A percentile compares a stretch with the other conserved stretches of the same genome.
Conservation (phyloP, 1,284 basidiomycete species). For the Lentinula novae-zelandiae region DNA sequence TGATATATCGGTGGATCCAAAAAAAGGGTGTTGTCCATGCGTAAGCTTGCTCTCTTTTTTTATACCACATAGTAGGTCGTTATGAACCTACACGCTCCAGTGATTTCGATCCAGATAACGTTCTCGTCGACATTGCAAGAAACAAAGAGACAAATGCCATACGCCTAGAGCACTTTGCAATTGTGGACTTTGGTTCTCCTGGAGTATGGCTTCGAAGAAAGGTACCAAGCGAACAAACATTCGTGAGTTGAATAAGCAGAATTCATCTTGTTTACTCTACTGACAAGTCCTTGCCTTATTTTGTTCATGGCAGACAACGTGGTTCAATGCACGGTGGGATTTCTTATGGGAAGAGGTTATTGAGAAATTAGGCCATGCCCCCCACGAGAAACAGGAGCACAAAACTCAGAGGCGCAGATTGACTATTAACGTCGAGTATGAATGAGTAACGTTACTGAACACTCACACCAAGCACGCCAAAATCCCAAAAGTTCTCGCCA, state of each 20-base stretch:
- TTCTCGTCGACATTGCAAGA: background rate
- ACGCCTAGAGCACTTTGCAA: background rate
- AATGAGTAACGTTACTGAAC: no score
- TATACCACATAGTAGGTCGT: background rate
- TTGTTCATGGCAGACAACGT: background rate
- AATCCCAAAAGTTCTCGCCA: no score
- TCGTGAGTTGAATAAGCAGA: background rate
- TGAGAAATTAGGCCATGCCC: background rate
- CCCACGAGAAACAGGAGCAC: background rate
- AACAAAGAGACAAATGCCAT: background rate
- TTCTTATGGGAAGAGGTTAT: background rate
- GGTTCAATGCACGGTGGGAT: background rate
- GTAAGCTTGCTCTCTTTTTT: background rate
- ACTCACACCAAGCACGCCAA: no score
- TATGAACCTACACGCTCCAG: background rate
- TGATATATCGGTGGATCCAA: background rate
- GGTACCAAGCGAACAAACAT: background rate
- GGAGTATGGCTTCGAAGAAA: background rate
- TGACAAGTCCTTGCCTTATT: background rate
- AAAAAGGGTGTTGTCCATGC: background rate
- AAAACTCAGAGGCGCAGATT: no score
- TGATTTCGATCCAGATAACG: background rate
- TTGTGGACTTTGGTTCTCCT: background rate
- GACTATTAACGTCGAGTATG: no score
- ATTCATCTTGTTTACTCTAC: no score